These are phyloP conservation scores for Beauveria medogensis DNA, from an alignment of 2,329 filamentous ascomycete species.

Conservation along the genomic window DNA sequence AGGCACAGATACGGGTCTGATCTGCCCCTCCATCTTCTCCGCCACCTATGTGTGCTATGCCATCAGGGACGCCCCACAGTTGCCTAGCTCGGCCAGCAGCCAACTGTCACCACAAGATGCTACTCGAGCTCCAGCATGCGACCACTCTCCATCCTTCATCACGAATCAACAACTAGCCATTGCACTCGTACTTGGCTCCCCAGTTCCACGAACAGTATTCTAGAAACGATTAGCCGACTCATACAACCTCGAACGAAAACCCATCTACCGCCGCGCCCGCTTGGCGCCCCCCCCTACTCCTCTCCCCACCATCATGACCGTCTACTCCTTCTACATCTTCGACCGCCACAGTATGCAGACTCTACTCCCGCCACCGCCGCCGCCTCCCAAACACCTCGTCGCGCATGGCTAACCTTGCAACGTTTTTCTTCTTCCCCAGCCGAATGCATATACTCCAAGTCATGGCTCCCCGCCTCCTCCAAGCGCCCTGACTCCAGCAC, in stretches of 20 bases:
- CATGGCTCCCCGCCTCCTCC: constrained; percentile 60
- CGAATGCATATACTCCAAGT: constrained; percentile 92
- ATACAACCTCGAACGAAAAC: neutral
- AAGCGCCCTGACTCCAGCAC: constrained; percentile 25
- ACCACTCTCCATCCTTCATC: neutral
- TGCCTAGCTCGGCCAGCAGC: neutral
- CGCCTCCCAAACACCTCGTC: neutral
- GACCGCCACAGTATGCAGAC: constrained; percentile 78
- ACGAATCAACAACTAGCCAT: neutral
- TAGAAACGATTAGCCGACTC: neutral
- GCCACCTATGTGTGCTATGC: neutral
- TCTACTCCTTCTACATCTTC: constrained; percentile 98
- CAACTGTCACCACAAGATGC: neutral
- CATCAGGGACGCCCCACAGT: neutral
- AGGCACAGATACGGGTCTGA: no score
- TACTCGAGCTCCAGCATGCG: neutral
- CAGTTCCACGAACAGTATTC: neutral
- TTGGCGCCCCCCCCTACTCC: neutral
- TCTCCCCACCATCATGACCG: constrained; percentile 57
- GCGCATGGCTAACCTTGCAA: neutral
- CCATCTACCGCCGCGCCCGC: neutral
- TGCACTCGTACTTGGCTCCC: neutral
- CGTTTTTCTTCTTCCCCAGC: constrained; percentile 42
- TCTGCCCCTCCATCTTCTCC: neutral
- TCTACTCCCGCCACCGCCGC: neutral